Base-by-base conservation (phyloP, 2,329 filamentous ascomycete genomes). In the Didymella segeticola region DNA sequence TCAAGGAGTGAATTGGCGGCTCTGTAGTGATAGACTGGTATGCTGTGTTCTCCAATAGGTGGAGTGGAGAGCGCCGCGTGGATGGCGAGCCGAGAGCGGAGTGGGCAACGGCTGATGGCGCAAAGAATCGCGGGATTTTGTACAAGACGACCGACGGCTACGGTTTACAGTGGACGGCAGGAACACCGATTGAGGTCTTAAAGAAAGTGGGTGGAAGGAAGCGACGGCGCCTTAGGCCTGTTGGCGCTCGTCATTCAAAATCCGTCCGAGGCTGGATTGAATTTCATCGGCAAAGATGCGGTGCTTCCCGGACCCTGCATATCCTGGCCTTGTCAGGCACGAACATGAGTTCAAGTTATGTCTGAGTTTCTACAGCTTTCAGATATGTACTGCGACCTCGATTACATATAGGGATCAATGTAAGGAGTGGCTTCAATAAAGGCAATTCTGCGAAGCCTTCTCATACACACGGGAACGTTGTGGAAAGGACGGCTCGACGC, bases 191-290 rank as follows among this genome's bases (percentile, higher is more conserved):
- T 41, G 23, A 49, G 17, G 39, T 33, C 22, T 48, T 17, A 38
- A 48, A 27, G 45, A 54, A 39, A 33, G 45, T 31, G 45, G 41
- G 51, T 34, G 46, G 39, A 41, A 30, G 51, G 51, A 48, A 49
- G 45, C 34, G 45, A 49, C 51, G 45, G 51, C 46, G 45, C 39
- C 39, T 41, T 36, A 38, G 31, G 27, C 43, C 23, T 31, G 50
- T 54, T 48, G 51, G 51, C 51, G 51, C 51, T 41, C 51, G 51
- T 54, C 51, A 54, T 54, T 43, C 39, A 20, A 52, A 49, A 41
- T 48, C 48, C 43, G 43, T 49, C 51, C 51, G 51, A 49, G 51
- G 51, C 45, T 45, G 43, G 19, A 45, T 43, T 19, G 34, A 37
- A 37, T 37, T 37, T 37, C 33, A 34, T 43, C 6, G 26, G 22